phyloP scores from a whole-genome alignment of 805 yeast genomes.

The Saturnispora sekii region DNA sequence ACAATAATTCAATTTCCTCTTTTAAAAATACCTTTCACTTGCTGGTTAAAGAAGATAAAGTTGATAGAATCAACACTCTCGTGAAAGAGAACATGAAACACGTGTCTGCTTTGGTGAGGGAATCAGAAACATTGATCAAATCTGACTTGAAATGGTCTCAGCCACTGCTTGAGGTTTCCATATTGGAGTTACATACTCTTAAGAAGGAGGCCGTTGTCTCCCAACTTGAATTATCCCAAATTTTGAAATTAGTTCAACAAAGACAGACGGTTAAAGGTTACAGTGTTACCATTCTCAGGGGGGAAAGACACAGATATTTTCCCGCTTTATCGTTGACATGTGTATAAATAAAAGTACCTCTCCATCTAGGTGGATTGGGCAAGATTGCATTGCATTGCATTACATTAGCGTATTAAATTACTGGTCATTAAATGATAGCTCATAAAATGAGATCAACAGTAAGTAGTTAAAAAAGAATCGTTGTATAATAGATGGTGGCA shows the following conservation, averaged over 20 bases:
- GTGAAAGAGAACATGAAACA: constrained; percentile 1
- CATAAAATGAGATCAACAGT: too few species aligned
- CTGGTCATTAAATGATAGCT: too few species aligned
- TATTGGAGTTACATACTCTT: constrained; percentile 1
- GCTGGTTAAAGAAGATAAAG: constrained; percentile 11
- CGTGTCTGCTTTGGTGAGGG: constrained; percentile 4
- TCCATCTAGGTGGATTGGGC: too few species aligned
- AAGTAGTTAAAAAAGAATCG: too few species aligned
- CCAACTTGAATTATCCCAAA: constrained; percentile 3
- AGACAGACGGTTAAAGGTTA: constrained; percentile 1
- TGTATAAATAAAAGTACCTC: neutral
- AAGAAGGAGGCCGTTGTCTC: constrained; percentile 7
- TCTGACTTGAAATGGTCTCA: constrained; percentile 6
- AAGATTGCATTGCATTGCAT: too few species aligned
- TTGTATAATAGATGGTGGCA: too few species aligned
- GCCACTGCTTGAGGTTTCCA: neutral
- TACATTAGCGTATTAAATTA: too few species aligned
- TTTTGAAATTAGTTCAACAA: neutral
- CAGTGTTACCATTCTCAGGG: constrained; percentile 21
- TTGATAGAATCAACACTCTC: constrained; percentile 12
- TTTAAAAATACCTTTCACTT: constrained; percentile 12
- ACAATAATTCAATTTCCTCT: constrained; percentile 14
- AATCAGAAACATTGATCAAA: constrained; percentile 1
- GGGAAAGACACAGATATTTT: constrained; percentile 37
- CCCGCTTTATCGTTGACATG: constrained; percentile 27